Conservation (phyloP, 495 filamentous ascomycete genomes). For the Glutinoglossum americanum region DNA sequence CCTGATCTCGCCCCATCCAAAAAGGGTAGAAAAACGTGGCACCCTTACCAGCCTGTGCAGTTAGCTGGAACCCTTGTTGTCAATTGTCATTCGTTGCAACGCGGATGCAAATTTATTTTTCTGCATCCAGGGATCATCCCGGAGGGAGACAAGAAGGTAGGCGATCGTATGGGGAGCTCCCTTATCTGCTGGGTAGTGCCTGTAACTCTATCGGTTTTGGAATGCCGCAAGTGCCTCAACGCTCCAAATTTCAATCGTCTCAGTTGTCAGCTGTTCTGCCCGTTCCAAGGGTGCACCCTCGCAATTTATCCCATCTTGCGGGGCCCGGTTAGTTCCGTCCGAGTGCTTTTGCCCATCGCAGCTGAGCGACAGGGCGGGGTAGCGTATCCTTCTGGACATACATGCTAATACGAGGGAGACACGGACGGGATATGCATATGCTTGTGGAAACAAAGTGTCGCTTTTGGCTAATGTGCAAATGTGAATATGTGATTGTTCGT, state of each 20-base stretch:
- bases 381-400: not conserved
- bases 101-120: not conserved
- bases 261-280: not conserved
- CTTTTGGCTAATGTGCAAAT: not conserved
- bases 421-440: not conserved
- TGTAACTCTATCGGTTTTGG: not conserved
- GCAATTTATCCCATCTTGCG: not conserved
- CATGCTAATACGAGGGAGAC: not conserved
- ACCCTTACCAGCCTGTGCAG: not conserved
- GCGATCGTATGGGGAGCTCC: not conserved
- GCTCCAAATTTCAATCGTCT: not conserved
- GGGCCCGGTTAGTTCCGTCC: not conserved
- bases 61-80: not conserved
- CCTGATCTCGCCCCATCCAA: not conserved
- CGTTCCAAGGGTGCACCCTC: not conserved
- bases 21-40: not conserved
- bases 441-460: not conserved
- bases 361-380: not conserved
- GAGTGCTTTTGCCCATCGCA: not conserved
- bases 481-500: not conserved
- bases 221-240: not conserved
- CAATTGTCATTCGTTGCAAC: not conserved
- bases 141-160: not conserved
- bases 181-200: not conserved
- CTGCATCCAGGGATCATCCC: not conserved